These are phyloP conservation scores for Sistotremastrum niveocremeum DNA, from an alignment of 768 basidiomycete species.

Conservation along the genomic window DNA sequence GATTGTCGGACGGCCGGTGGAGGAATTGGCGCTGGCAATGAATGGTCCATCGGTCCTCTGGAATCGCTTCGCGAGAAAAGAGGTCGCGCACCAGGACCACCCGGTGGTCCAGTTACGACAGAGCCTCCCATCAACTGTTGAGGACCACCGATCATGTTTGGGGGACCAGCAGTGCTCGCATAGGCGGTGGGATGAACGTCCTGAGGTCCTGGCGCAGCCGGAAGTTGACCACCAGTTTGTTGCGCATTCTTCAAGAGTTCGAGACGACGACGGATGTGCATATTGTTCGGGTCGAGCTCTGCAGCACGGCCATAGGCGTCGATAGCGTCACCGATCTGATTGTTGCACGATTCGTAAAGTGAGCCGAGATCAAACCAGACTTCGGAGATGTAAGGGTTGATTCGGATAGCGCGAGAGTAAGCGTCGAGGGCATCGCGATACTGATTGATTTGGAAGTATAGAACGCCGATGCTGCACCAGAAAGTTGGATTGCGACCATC, in stretches of 20 bases:
- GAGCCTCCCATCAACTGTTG: slow-evolving; percentile 35
- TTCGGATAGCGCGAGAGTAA: slow-evolving; percentile 95
- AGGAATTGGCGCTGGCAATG: slow-evolving; percentile 49
- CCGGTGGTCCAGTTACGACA: slow-evolving; percentile 18
- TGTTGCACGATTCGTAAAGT: slow-evolving; percentile 96
- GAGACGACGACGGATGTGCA: slow-evolving; percentile 69
- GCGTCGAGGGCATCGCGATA: slow-evolving; percentile 98
- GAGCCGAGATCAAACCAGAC: slow-evolving; percentile 97
- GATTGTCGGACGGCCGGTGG: slow-evolving; percentile 34
- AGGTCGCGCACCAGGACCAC: slow-evolving; percentile 32
- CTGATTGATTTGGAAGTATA: slow-evolving; percentile 99
- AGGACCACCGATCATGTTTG: slow-evolving; percentile 51
- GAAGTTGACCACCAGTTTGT: slow-evolving; percentile 55
- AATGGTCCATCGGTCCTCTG: slow-evolving; percentile 35
- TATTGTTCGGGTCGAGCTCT: slow-evolving; percentile 83
- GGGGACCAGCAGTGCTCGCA: slow-evolving; percentile 61
- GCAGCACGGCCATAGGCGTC: slow-evolving; percentile 94
- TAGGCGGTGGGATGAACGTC: slow-evolving; percentile 96
- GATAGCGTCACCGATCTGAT: slow-evolving; percentile 96
- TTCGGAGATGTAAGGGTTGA: slow-evolving; percentile 92
- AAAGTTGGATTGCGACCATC: slow-evolving; percentile 98
- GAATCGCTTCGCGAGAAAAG: slow-evolving; percentile 51
- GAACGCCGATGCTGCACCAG: slow-evolving; percentile 98
- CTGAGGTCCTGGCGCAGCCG: slow-evolving; percentile 80
- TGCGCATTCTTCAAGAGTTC: slow-evolving; percentile 71